These are phyloP conservation scores for Triadica sebifera DNA, from an alignment of 345 rosid species.

Conservation along the genomic window DNA sequence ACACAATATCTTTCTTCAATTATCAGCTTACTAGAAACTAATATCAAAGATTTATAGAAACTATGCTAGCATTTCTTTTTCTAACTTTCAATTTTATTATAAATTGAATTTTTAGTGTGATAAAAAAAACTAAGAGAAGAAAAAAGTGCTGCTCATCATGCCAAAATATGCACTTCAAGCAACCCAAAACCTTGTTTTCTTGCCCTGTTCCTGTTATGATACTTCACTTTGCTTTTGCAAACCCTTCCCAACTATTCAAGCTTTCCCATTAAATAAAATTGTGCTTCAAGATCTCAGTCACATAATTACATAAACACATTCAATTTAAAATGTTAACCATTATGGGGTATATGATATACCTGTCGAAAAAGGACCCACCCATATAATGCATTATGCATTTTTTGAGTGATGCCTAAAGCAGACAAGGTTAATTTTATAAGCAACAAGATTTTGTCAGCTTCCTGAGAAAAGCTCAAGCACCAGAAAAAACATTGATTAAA, in stretches of 20 bases:
- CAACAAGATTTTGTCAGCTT: slow-evolving; percentile 56
- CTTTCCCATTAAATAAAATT: neutral
- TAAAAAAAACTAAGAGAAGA: neutral
- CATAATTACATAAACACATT: neutral
- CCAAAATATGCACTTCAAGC: neutral
- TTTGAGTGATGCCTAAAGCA: slow-evolving; percentile 82
- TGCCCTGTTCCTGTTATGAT: neutral
- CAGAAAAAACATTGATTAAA: slow-evolving; percentile 12
- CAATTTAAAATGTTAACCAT: neutral
- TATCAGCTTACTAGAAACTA: neutral
- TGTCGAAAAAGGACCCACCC: slow-evolving; percentile 86
- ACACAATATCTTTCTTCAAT: neutral
- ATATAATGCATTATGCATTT: slow-evolving; percentile 70
- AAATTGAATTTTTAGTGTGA: neutral
- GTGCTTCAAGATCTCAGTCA: slow-evolving; percentile 9
- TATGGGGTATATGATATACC: slow-evolving; percentile 44
- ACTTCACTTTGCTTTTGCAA: neutral
- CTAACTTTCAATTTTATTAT: neutral
- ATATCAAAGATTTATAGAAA: neutral
- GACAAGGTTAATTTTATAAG: slow-evolving; percentile 75
- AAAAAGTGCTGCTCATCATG: neutral
- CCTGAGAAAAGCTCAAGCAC: slow-evolving; percentile 42
- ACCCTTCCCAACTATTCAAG: neutral
- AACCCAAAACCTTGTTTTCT: neutral
- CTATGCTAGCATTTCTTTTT: neutral